phyloP scores from a whole-genome alignment of 73 alveolate genomes.

The Diophrys appendiculata region DNA sequence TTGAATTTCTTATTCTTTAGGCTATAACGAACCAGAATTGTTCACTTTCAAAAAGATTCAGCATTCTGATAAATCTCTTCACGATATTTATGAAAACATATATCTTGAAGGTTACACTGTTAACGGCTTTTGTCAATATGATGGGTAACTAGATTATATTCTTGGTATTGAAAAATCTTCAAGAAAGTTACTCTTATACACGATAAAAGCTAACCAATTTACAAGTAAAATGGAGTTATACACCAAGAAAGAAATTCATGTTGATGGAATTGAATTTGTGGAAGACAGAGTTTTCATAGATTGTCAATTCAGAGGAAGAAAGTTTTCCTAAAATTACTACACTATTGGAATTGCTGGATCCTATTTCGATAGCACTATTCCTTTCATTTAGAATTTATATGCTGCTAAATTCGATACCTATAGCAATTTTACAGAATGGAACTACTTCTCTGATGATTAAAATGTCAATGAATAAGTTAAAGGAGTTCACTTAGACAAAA shows the following conservation, averaged over 20 bases:
- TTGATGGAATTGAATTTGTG: neutral
- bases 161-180: constrained; percentile 32
- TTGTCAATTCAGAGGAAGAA: neutral
- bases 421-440: constrained; percentile 40
- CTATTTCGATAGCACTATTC: constrained; percentile 6
- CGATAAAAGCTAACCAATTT: neutral
- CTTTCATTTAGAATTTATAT: constrained; percentile 14
- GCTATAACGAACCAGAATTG: neutral
- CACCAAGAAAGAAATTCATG: neutral
- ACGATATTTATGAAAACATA: neutral
- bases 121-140: constrained; percentile 27
- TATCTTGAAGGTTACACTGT: constrained; percentile 22
- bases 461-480: constrained; percentile 21
- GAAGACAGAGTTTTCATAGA: neutral
- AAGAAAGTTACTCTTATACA: no score
- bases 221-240: neutral
- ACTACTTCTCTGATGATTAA: constrained; percentile 20
- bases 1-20: neutral
- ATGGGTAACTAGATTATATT: constrained; percentile 42
- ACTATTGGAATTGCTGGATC: constrained; percentile 55
- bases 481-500: constrained; percentile 44
- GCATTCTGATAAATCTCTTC: neutral
- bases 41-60: neutral
- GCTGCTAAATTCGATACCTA: constrained; percentile 47
- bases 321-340: constrained; percentile 13